A percentile compares a stretch with the other conserved stretches of the same genome.
Conservation (phyloP, 345 rosid species). For the Corchorus olitorius region DNA sequence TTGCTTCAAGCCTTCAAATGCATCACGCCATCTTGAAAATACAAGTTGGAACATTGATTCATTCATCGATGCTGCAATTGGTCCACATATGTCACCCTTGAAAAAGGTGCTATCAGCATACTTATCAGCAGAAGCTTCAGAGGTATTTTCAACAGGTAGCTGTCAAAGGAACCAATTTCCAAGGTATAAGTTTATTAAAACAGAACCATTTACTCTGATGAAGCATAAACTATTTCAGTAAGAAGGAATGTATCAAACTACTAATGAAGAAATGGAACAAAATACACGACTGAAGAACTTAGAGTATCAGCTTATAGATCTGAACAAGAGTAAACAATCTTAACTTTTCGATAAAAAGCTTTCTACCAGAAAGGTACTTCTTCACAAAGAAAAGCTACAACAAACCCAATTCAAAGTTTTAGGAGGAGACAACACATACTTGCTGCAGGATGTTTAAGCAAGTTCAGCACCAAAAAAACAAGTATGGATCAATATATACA, state of each 20-base stretch:
- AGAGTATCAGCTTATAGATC: not conserved
- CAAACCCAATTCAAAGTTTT: slow-evolving; percentile 10
- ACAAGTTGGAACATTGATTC: slow-evolving; percentile 87
- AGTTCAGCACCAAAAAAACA: not conserved
- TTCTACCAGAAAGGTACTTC: not conserved
- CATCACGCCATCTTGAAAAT: slow-evolving; percentile 78
- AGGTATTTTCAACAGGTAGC: slow-evolving; percentile 42
- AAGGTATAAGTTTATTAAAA: slow-evolving; percentile 16
- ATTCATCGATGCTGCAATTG: slow-evolving; percentile 86
- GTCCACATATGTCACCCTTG: slow-evolving; percentile 83
- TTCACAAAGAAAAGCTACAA: not conserved
- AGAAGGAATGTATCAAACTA: not conserved
- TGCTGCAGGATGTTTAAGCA: not conserved
- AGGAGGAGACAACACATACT: not conserved
- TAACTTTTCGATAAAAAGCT: not conserved
- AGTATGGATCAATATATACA: not conserved
- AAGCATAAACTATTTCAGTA: slow-evolving; percentile 5
- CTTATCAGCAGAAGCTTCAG: slow-evolving; percentile 35
- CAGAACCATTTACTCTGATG: not conserved
- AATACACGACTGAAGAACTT: not conserved
- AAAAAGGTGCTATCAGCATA: slow-evolving; percentile 48
- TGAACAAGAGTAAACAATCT: not conserved
- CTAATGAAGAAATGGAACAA: not conserved
- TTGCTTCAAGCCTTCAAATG: slow-evolving; percentile 85
- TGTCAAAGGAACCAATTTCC: slow-evolving; percentile 30